These are phyloP conservation scores for Paspalum vaginatum DNA, from an alignment of 176 grass and related monocot genomes.

Conservation along the genomic window DNA sequence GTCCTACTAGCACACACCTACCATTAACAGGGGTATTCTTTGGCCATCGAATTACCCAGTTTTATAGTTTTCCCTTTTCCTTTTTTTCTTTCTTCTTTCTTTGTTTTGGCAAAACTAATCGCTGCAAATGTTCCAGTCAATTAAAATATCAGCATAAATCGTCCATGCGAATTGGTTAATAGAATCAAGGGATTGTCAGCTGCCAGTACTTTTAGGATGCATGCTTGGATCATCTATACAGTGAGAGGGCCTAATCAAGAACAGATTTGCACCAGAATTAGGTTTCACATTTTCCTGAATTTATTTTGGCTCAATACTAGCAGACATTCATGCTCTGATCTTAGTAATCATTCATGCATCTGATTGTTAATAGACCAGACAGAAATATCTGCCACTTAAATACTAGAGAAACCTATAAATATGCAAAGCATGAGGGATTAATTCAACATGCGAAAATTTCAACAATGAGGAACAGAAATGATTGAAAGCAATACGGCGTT, in stretches of 20 bases:
- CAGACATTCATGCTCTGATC: background rate
- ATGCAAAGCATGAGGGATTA: background rate
- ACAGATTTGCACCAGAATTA: slow-evolving; percentile 27
- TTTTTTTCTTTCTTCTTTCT: background rate
- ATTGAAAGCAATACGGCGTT: slow-evolving; percentile 24
- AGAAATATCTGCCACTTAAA: slow-evolving; percentile 24
- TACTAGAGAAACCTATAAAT: background rate
- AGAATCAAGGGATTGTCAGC: background rate
- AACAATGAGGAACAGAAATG: slow-evolving; percentile 3
- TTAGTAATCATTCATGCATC: no score
- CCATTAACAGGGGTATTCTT: background rate
- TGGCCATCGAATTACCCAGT: background rate
- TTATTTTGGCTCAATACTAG: slow-evolving; percentile 33
- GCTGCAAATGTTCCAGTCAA: slow-evolving; percentile 21
- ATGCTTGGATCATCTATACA: slow-evolving; percentile 14
- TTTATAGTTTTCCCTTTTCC: background rate
- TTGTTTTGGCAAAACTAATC: background rate
- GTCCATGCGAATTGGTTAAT: background rate
- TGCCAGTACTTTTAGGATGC: slow-evolving; percentile 12
- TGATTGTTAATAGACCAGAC: slow-evolving; percentile 7
- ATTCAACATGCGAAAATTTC: slow-evolving; percentile 31
- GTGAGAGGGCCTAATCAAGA: background rate
- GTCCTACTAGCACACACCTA: background rate
- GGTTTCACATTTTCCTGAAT: slow-evolving; percentile 22
- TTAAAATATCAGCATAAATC: slow-evolving; percentile 32